phyloP scores from a whole-genome alignment of 2,329 filamentous ascomycete genomes.

The Didymella pomorum region DNA sequence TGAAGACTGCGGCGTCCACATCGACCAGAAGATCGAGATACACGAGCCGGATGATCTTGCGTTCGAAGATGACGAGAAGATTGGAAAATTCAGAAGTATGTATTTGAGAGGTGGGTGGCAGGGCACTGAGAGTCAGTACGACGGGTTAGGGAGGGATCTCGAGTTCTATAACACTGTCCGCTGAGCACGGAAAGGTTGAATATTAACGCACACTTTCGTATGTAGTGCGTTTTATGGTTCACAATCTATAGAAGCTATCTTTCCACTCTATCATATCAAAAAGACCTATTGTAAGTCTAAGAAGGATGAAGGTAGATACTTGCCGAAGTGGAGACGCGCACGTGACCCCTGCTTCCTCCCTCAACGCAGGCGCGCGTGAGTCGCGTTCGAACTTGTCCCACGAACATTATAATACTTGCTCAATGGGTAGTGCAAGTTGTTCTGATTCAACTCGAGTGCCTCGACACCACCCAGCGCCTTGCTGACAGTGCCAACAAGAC shows the following conservation, averaged over 20 bases:
- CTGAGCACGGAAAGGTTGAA: background rate
- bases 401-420: slow-evolving; percentile 37
- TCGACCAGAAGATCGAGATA: slow-evolving; percentile 42
- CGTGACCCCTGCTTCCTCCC: background rate
- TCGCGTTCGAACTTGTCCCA: slow-evolving; percentile 2
- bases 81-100: slow-evolving; percentile 34
- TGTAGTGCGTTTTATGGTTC: no score
- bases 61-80: slow-evolving; percentile 27
- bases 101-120: slow-evolving; percentile 28
- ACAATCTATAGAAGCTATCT: no score
- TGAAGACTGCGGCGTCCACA: slow-evolving; percentile 28
- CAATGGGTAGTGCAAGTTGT: slow-evolving; percentile 35
- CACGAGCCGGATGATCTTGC: slow-evolving; percentile 35
- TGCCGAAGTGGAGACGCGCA: no score
- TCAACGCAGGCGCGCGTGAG: slow-evolving; percentile 1
- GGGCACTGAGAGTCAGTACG: slow-evolving; percentile 37
- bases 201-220: no score
- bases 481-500: slow-evolving; percentile 28
- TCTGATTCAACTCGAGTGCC: slow-evolving; percentile 16
- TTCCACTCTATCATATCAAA: background rate
- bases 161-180: slow-evolving; percentile 20
- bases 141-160: slow-evolving; percentile 25
- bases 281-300: background rate
- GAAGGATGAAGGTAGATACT: background rate
- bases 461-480: slow-evolving; percentile 28